Conservation (phyloP, 2,329 filamentous ascomycete genomes). For the Trichoderma atrobrunneum region DNA sequence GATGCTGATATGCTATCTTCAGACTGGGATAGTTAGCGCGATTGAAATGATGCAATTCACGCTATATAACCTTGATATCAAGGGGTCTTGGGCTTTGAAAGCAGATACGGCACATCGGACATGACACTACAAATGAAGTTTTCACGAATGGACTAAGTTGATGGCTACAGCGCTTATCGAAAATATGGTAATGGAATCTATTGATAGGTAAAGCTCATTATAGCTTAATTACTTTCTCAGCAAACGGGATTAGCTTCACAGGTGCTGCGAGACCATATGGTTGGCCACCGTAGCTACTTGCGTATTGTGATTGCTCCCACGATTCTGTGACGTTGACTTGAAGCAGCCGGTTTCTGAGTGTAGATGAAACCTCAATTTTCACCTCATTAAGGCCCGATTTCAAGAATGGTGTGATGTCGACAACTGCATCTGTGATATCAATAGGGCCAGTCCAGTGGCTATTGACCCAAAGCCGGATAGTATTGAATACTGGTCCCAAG, state of each 20-base stretch:
- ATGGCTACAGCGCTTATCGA: not conserved
- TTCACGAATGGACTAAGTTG: not conserved
- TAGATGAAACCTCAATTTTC: slow-evolving; percentile 4
- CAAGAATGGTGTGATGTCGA: not conserved
- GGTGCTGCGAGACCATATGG: not conserved
- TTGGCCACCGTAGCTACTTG: not conserved
- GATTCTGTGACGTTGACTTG: slow-evolving; percentile 11
- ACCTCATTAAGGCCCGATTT: not conserved
- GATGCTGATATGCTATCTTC: not conserved
- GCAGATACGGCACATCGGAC: not conserved
- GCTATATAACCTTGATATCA: not conserved
- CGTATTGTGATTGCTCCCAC: slow-evolving; percentile 2
- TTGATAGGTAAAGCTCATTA: not conserved
- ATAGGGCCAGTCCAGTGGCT: not conserved
- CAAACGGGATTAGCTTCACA: not conserved
- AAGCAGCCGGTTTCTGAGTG: not conserved
- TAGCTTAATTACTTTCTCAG: not conserved
- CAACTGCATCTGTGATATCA: slow-evolving; percentile 4
- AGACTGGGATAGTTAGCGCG: not conserved
- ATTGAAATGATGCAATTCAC: not conserved
- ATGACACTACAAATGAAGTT: not conserved
- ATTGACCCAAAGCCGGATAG: slow-evolving; percentile 2
- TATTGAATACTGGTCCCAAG: not conserved
- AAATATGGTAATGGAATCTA: not conserved
- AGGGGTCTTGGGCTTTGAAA: not conserved